Percentiles rank a stretch among this genome's conserved stretches.
These are phyloP conservation scores for Protomyces inundatus DNA, from an alignment of 1,139 yeast genomes.

Conservation along the genomic window DNA sequence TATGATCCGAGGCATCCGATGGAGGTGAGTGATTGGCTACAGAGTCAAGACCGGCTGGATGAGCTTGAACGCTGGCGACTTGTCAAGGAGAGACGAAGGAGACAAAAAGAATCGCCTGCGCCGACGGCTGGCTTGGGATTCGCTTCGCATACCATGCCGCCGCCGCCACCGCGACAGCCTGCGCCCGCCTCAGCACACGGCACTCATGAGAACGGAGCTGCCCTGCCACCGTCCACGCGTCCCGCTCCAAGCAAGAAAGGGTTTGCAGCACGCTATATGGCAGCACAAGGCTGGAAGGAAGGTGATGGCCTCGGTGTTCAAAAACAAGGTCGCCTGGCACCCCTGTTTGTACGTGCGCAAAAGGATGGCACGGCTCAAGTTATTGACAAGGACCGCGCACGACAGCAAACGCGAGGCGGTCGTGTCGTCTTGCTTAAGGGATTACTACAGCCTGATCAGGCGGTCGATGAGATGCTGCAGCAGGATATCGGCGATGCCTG, in stretches of 20 bases:
- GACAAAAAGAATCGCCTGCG: not conserved
- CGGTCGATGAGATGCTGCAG: slow-evolving; percentile 12
- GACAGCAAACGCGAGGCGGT: not conserved
- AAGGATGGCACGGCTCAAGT: slow-evolving; percentile 19
- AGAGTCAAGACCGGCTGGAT: slow-evolving; percentile 3
- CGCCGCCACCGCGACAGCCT: not conserved
- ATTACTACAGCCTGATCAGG: slow-evolving; percentile 1
- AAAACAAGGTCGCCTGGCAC: slow-evolving; percentile 18
- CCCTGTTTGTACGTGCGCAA: slow-evolving; percentile 15
- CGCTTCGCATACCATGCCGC: not conserved
- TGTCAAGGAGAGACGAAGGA: not conserved
- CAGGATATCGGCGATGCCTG: slow-evolving; percentile 21
- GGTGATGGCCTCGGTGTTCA: slow-evolving; percentile 16
- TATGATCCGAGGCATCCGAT: slow-evolving; percentile 12
- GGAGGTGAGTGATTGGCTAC: slow-evolving; percentile 7
- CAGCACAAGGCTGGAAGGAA: slow-evolving; percentile 19
- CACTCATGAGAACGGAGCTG: not conserved
- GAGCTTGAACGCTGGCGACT: slow-evolving; percentile 6
- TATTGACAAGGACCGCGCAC: slow-evolving; percentile 1
- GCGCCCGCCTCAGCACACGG: not conserved
- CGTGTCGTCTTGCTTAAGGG: slow-evolving; percentile 1
- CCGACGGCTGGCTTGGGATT: not conserved
- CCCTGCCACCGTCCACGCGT: not conserved
- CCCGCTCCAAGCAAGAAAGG: slow-evolving; percentile 19
- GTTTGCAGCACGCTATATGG: slow-evolving; percentile 23